Base-by-base conservation (phyloP, 2,329 filamentous ascomycete genomes). In the Xenoacremonium recifei region DNA sequence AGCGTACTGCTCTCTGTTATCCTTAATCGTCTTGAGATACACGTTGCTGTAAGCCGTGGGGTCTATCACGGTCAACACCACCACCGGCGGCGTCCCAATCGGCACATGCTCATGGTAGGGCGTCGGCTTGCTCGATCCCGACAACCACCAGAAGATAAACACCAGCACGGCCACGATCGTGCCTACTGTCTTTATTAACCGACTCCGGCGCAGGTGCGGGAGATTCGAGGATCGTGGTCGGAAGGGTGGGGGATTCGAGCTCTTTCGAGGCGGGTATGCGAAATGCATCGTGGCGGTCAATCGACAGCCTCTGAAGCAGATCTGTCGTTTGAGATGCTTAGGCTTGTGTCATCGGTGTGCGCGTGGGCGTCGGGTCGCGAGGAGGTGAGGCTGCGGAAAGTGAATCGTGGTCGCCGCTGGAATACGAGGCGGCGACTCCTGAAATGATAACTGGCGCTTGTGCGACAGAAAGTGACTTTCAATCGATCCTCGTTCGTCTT, bases 1-100 rank as follows among this genome's bases (percentile, higher is more conserved):
- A 6, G 92, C 93, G 68, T 97, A 99, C 49, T 86, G 78, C 59
- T 85, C 76, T 55, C 93, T 76, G 65, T 99, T 99, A 54, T 87
- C 80, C 62, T 82, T 85, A 49, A 99, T 80, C 56, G 81, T 81
- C 44, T 85, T 74, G 41, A 85, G 73, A 67, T 92, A 95, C 31
- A 72, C 74, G 23, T 79, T 70, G 58, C 80, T 82, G 55, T 85
- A 80, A 29, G 67, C 72, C 38, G 74, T 71, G 44, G 82, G 76
- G 62, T 96, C 88, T 41, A 96, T 68, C 7, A 92, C 81, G 2
- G 93, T 96, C 47, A 99, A 87, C 37, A 99, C 72, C 21, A 97
- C 90, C 16, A 80, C 80, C 0, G 77, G 71, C 20, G 81, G 78
- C 21, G 72, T 73, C 29, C 80, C 81, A n/a, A 71, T 70, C 0